Conservation (phyloP, 2,329 filamentous ascomycete genomes). For the Penicillium sp. region DNA sequence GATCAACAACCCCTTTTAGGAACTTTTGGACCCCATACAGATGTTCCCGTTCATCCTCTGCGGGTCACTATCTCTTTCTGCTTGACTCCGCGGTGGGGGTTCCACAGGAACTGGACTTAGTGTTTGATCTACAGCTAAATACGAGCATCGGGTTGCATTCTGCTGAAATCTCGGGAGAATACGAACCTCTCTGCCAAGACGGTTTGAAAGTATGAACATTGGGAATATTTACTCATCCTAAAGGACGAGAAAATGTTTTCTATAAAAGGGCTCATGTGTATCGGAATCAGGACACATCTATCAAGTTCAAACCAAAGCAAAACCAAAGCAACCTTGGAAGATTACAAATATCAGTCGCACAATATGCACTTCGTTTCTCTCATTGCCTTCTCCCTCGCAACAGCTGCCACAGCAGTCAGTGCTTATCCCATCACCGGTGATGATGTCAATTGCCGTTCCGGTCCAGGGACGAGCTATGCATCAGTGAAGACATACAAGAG, state of each 20-base stretch:
- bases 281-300: not conserved
- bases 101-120: not conserved
- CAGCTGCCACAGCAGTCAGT: conserved; percentile 9
- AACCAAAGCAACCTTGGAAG: not conserved
- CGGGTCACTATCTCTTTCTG: not conserved
- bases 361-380: conserved; percentile 8
- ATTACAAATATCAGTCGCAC: not conserved
- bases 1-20: not conserved
- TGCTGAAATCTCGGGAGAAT: not conserved
- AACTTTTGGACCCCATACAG: not conserved
- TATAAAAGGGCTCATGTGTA: not conserved
- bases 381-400: conserved; percentile 7
- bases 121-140: not conserved
- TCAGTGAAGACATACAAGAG: conserved; percentile 18
- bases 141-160: not conserved
- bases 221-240: not conserved
- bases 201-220: not conserved
- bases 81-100: not conserved
- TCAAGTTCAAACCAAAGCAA: not conserved
- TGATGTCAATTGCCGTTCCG: conserved; percentile 24
- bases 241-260: not conserved
- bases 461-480: conserved; percentile 19
- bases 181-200: not conserved
- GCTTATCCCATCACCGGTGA: conserved; percentile 23
- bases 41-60: not conserved